Percentiles rank a stretch among this genome's conserved stretches.
Evolutionary conservation across 2,329 filamentous ascomycete genomes (phyloP).

Genomic region (Colletotrichum musicola): DNA sequence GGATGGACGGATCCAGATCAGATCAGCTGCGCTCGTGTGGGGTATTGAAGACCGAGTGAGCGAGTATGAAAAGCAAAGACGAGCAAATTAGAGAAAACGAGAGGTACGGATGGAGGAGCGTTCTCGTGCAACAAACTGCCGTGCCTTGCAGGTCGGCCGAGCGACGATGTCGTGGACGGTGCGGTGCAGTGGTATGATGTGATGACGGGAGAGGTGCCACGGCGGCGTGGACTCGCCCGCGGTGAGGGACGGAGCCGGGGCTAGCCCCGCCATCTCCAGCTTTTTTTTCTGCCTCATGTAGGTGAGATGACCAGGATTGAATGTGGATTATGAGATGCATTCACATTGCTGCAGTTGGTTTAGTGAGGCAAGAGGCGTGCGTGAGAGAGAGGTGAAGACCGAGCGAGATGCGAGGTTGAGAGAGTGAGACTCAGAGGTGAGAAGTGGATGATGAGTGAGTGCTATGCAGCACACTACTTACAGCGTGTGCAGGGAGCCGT

Average conservation of each 20-base stretch:
- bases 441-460: slow-evolving; percentile 8
- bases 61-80: slow-evolving; percentile 16
- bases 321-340: slow-evolving; percentile 27
- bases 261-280: slow-evolving; percentile 6
- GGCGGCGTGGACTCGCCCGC: not conserved
- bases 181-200: not conserved
- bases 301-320: slow-evolving; percentile 29
- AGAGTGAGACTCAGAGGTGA: slow-evolving; percentile 9
- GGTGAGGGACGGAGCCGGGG: not conserved
- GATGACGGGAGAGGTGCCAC: not conserved
- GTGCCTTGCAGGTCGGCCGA: slow-evolving; percentile 33
- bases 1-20: not conserved
- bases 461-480: not conserved
- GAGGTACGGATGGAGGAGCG: not conserved
- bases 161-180: slow-evolving; percentile 6
- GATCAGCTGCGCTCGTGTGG: slow-evolving; percentile 10
- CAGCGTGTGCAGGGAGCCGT: slow-evolving; percentile 12
- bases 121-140: slow-evolving; percentile 12
- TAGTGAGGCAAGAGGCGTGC: not conserved
- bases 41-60: slow-evolving; percentile 5
- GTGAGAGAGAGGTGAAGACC: not conserved
- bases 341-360: slow-evolving; percentile 20
- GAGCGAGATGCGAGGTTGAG: not conserved
- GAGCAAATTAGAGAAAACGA: slow-evolving; percentile 23
- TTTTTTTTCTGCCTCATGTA: slow-evolving; percentile 19